Base-by-base conservation (phyloP, 306 rosid genomes). In the Psophocarpus tetragonolobus region DNA sequence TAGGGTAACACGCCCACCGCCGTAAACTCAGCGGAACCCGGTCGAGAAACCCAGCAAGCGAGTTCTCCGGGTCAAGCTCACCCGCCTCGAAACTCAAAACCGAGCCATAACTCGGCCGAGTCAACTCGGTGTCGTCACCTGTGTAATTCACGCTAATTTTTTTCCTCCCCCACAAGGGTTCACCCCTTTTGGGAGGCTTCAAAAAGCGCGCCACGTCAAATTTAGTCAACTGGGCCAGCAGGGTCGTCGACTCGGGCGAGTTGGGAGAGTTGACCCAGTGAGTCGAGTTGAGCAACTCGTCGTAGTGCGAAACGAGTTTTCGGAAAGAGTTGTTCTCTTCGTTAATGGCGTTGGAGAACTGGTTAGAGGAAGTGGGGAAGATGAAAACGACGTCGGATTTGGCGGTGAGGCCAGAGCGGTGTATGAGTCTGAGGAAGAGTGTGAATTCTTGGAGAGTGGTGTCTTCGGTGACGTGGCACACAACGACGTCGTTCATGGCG, bases 1-100 rank as follows among this genome's bases (percentile, higher is more conserved):
- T 89, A 9, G 97, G 91, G 73, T 91, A 95, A 64, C 97, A 92
- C 3, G 97, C 96, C 98, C 97, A 95, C 38, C 97, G 79, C 6
- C 97, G 48, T 33, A 95, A 51, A 61, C 84, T 84, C 75, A 92
- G 77, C 3, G 97, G 89, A 39, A 86, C 85, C 53, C 81, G 85
- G 77, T 91, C 90, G 0, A 87, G 30, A 58, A 95, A 95, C 8
- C 98, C 98, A 4, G 92, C 44, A 1, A 95, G 93, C 41, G 97
- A 87, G 81, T 92, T 89, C 82, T 92, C 98, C 33, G 97, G 89
- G 81, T 95, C 98, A 23, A 95, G 91, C 30, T 95, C 98, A 2
- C 82, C 58, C 0, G 85, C 85, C 26, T 91, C 90, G 29, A 95
- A 95, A 45, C 97, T 85, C 77, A 95, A 71, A 6, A 92, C 88